Conservation (phyloP, 1,284 basidiomycete species). For the Pseudozyma thailandica region DNA sequence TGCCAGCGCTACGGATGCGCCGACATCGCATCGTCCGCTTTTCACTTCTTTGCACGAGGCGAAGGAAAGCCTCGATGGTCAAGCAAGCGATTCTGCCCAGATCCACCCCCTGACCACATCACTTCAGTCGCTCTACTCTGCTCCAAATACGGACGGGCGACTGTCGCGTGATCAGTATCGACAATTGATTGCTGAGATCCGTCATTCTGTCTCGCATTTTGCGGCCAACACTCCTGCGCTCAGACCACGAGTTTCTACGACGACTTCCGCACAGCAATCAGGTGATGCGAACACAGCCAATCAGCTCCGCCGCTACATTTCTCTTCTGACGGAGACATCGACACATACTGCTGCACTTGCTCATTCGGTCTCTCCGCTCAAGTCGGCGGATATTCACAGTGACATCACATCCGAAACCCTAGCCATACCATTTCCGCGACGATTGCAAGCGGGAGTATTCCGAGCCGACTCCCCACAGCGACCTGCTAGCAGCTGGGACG, state of each 20-base stretch:
- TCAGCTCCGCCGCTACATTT: constrained; percentile 41
- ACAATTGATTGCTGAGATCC: constrained; percentile 40
- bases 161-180: constrained; percentile 46
- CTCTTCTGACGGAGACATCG: constrained; percentile 41
- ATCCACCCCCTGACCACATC: constrained; percentile 39
- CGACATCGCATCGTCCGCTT: constrained; percentile 9
- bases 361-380: constrained; percentile 39
- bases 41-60: constrained; percentile 28
- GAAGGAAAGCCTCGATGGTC: constrained; percentile 13
- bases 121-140: constrained; percentile 32
- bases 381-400: constrained; percentile 12
- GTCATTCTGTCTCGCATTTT: constrained; percentile 42
- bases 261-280: constrained; percentile 7
- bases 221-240: constrained; percentile 31
- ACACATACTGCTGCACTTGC: constrained; percentile 39
- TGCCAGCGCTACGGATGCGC: constrained; percentile 3
- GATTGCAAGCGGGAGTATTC: constrained; percentile 22
- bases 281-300: constrained; percentile 14
- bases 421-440: constrained; percentile 7
- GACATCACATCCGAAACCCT: not conserved
- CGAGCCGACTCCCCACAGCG: not conserved
- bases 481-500: constrained; percentile 2
- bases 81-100: constrained; percentile 10
- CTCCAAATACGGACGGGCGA: constrained; percentile 6
- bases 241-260: constrained; percentile 6